Evolutionary conservation across 1,284 basidiomycete species (phyloP).

Genomic region (Tylopilus sp.): DNA sequence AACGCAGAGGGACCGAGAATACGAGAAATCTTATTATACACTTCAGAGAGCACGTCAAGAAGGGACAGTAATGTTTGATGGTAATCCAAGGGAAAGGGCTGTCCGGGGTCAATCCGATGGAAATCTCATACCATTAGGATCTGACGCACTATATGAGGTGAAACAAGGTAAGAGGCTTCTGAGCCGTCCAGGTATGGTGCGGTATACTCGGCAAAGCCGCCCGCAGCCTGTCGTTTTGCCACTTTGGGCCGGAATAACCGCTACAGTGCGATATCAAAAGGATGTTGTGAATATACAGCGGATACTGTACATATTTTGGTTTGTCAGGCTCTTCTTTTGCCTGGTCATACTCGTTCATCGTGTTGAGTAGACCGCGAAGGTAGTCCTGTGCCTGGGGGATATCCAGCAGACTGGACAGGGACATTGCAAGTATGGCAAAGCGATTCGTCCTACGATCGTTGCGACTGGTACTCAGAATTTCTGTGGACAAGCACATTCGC

Average conservation of each 20-base stretch:
- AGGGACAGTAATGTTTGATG: conserved; percentile 80
- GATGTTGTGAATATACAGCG: conserved; percentile 3
- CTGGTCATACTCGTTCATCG: conserved; percentile 72
- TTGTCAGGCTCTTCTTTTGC: conserved; percentile 76
- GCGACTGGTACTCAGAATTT: background rate
- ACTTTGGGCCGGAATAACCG: conserved; percentile 57
- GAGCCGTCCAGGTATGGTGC: conserved; percentile 55
- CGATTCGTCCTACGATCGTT: conserved; percentile 56
- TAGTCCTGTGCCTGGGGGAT: conserved; percentile 74
- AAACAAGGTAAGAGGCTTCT: conserved; percentile 67
- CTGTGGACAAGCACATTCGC: background rate
- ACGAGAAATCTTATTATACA: conserved; percentile 78
- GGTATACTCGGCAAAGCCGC: conserved; percentile 56
- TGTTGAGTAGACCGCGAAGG: conserved; percentile 64
- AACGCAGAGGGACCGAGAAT: conserved; percentile 74
- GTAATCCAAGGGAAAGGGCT: conserved; percentile 84
- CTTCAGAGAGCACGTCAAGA: conserved; percentile 79
- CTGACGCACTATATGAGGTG: conserved; percentile 64
- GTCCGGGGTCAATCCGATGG: conserved; percentile 6
- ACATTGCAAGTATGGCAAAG: conserved; percentile 79
- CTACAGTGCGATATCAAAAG: conserved; percentile 30
- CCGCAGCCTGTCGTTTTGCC: conserved; percentile 46
- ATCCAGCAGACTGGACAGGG: conserved; percentile 73
- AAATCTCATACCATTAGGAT: background rate
- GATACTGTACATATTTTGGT: conserved; percentile 64